Conservation (phyloP, 2,329 filamentous ascomycete species). For the Colletotrichum aenigma region DNA sequence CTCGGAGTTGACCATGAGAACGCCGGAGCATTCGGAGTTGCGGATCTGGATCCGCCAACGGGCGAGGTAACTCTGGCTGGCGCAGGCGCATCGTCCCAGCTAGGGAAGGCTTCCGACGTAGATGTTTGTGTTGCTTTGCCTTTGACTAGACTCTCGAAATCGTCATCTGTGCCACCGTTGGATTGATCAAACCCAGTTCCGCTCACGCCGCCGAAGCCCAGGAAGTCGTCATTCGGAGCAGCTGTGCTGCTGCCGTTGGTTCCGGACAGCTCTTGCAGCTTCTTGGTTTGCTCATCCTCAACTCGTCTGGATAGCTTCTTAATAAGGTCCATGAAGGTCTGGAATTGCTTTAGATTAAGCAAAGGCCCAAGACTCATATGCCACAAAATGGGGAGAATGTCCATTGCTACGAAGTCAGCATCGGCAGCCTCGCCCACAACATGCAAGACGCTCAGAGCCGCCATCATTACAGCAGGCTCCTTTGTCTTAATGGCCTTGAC, state of each 20-base stretch:
- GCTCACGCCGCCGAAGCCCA: conserved; percentile 72
- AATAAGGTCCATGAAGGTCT: conserved; percentile 87
- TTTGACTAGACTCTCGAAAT: conserved; percentile 90
- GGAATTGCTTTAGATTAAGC: conserved; percentile 86
- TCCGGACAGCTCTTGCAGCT: conserved; percentile 82
- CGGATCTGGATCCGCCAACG: conserved; percentile 33
- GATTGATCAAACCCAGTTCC: conserved; percentile 60
- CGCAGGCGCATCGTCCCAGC: conserved; percentile 53
- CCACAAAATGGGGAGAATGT: conserved; percentile 90
- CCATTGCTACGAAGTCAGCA: conserved; percentile 88
- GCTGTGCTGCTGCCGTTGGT: conserved; percentile 54
- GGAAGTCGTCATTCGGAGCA: conserved; percentile 66
- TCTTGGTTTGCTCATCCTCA: conserved; percentile 86
- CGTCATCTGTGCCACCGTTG: conserved; percentile 64
- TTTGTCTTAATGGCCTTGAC: conserved; percentile 96
- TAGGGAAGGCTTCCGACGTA: conserved; percentile 42
- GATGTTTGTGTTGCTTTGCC: conserved; percentile 57
- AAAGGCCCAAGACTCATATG: conserved; percentile 88
- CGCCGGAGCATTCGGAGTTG: conserved; percentile 48
- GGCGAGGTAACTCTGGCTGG: conserved; percentile 37
- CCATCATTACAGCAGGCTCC: conserved; percentile 97
- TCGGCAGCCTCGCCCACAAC: conserved; percentile 85
- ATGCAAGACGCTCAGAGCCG: conserved; percentile 81
- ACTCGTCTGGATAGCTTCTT: conserved; percentile 79
- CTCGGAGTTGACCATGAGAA: conserved; percentile 71